A percentile compares a stretch with the other conserved stretches of the same genome.
phyloP scores from a whole-genome alignment of 2,329 filamentous ascomycete species.

The Pestalotiopsis sp. region DNA sequence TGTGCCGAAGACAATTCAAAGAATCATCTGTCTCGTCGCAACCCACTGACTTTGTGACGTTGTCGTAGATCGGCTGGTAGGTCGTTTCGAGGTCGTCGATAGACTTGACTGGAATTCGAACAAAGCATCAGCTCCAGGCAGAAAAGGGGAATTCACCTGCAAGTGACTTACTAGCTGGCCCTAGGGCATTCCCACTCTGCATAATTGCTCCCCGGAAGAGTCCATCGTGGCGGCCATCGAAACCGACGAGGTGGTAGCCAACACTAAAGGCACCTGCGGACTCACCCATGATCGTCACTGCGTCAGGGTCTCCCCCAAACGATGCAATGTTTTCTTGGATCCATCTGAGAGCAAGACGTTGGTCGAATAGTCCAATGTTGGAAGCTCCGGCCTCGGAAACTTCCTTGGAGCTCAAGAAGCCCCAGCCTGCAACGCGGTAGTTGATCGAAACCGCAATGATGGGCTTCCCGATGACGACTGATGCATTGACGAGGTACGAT shows the following conservation, averaged over 20 bases:
- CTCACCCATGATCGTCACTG: neutral
- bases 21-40: neutral
- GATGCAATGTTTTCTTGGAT: neutral
- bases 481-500: neutral
- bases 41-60: neutral
- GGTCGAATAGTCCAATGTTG: neutral
- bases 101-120: neutral
- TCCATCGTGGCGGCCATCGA: neutral
- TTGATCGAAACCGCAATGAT: neutral
- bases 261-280: neutral
- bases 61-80: slow-evolving; percentile 7
- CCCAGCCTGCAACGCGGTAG: neutral
- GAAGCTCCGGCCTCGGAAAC: neutral
- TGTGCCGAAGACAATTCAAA: neutral
- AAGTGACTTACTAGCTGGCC: neutral
- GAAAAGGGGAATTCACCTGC: neutral
- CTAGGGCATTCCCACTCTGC: neutral
- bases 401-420: neutral
- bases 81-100: neutral
- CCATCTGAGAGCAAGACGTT: neutral
- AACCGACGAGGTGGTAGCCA: neutral
- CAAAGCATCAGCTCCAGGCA: neutral
- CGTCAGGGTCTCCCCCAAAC: neutral
- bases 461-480: neutral
- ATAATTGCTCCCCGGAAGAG: slow-evolving; percentile 8